Percentiles rank a stretch among this genome's conserved stretches.
Conservation (phyloP, 306 rosid genomes). For the Delonix regia region DNA sequence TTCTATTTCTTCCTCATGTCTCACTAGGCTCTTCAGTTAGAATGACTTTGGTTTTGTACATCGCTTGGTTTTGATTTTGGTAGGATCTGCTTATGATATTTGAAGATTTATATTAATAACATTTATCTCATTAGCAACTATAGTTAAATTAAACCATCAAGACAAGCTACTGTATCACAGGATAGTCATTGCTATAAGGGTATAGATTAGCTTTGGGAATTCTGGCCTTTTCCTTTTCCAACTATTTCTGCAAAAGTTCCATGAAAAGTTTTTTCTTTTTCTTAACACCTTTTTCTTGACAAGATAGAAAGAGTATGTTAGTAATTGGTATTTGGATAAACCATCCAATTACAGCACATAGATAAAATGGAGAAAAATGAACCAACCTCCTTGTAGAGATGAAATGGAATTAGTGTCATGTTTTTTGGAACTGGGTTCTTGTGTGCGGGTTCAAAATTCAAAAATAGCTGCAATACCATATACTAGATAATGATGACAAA, state of each 20-base stretch:
- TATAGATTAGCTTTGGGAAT: slow-evolving; percentile 91
- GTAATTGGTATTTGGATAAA: slow-evolving; percentile 10
- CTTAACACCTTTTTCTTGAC: slow-evolving; percentile 92
- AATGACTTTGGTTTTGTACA: slow-evolving; percentile 90
- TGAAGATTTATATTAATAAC: too few species aligned
- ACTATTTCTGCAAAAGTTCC: slow-evolving; percentile 66
- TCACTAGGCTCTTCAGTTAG: slow-evolving; percentile 79
- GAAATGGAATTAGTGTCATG: slow-evolving; percentile 84
- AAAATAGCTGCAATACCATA: slow-evolving; percentile 61
- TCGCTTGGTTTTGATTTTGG: slow-evolving; percentile 80
- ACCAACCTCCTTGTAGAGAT: slow-evolving; percentile 98
- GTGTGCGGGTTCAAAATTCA: slow-evolving; percentile 62
- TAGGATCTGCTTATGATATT: too few species aligned
- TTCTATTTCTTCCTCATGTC: slow-evolving; percentile 93
- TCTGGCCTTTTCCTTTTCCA: slow-evolving; percentile 83
- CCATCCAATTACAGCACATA: neutral
- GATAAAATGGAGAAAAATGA: slow-evolving; percentile 27
- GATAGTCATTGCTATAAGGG: slow-evolving; percentile 95
- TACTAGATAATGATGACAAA: neutral
- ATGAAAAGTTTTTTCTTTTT: slow-evolving; percentile 68
- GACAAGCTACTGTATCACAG: slow-evolving; percentile 69
- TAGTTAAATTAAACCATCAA: too few species aligned
- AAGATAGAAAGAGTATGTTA: slow-evolving; percentile 26
- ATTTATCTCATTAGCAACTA: too few species aligned
- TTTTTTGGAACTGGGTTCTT: slow-evolving; percentile 61